Percentiles rank a stretch among this genome's conserved stretches.
These are phyloP conservation scores for Rhododendron henanense DNA, from an alignment of 148 eudicot species.

Conservation along the genomic window DNA sequence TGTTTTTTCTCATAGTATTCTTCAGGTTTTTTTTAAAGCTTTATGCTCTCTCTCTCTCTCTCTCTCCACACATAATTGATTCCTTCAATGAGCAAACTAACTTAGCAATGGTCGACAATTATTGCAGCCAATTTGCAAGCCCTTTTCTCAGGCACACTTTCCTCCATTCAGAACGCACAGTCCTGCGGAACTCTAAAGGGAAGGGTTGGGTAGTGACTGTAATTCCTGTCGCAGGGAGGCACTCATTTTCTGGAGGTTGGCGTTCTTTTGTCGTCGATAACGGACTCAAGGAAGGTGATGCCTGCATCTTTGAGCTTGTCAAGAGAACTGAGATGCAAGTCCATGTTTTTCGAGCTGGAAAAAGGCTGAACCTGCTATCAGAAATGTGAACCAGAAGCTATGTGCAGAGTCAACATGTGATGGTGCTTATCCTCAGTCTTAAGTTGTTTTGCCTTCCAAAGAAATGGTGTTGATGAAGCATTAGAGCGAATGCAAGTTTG, in stretches of 20 bases:
- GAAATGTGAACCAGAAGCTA: background rate
- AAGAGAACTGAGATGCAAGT: background rate
- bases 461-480: no score
- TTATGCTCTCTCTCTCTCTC: background rate
- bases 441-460: background rate
- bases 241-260: slow-evolving; percentile 5
- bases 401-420: background rate
- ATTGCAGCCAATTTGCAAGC: background rate
- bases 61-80: background rate
- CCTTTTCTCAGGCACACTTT: background rate
- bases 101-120: background rate
- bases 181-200: background rate
- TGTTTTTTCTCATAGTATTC: background rate
- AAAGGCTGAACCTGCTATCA: background rate
- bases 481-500: no score
- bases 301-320: slow-evolving; percentile 11
- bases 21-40: background rate
- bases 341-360: background rate
- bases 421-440: background rate
- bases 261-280: background rate
- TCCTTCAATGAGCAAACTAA: background rate
- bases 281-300: slow-evolving; percentile 4
- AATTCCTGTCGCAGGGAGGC: background rate
- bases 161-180: background rate
- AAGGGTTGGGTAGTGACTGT: slow-evolving; percentile 4